A percentile compares a stretch with the other conserved stretches of the same genome.
Evolutionary conservation across 768 basidiomycete species (phyloP).

Genomic region (Pulveroboletus sp.): DNA sequence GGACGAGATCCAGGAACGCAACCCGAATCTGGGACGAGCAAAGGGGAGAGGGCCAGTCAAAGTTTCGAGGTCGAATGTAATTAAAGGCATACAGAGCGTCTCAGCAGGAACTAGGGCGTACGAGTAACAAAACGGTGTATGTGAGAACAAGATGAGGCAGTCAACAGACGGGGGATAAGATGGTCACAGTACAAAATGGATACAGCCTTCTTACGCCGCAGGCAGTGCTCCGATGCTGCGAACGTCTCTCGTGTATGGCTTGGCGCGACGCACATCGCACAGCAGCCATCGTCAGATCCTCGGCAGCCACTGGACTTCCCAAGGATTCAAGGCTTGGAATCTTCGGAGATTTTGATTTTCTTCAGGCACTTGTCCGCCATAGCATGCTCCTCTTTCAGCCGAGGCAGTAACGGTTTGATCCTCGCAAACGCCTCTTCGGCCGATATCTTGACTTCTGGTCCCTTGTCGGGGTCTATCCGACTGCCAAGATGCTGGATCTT

Average conservation of each 20-base stretch:
- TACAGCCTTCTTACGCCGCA: conserved; percentile 19
- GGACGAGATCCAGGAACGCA: conserved; percentile 8
- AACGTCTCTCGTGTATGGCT: conserved; percentile 10
- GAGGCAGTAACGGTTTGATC: conserved; percentile 52
- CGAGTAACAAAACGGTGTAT: conserved; percentile 15
- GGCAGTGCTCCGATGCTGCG: conserved; percentile 12
- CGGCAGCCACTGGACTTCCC: not conserved
- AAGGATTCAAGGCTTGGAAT: not conserved
- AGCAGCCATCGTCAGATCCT: conserved; percentile 6
- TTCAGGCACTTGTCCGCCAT: conserved; percentile 66
- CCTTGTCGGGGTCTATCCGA: conserved; percentile 49
- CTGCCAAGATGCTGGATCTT: conserved; percentile 86
- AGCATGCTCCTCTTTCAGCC: conserved; percentile 63
- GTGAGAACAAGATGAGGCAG: conserved; percentile 18
- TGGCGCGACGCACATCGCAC: conserved; percentile 9
- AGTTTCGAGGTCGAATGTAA: conserved; percentile 16
- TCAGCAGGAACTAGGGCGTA: conserved; percentile 21
- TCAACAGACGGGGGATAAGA: conserved; percentile 13
- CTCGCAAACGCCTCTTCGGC: conserved; percentile 48
- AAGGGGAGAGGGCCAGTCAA: conserved; percentile 8
- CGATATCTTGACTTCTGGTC: conserved; percentile 38
- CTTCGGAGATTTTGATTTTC: conserved; percentile 33
- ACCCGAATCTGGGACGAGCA: conserved; percentile 1
- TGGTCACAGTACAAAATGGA: conserved; percentile 22
- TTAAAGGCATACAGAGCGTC: conserved; percentile 25